These are phyloP conservation scores for Heliamphora pulchella DNA, from an alignment of 179 eudicot species.

Conservation along the genomic window DNA sequence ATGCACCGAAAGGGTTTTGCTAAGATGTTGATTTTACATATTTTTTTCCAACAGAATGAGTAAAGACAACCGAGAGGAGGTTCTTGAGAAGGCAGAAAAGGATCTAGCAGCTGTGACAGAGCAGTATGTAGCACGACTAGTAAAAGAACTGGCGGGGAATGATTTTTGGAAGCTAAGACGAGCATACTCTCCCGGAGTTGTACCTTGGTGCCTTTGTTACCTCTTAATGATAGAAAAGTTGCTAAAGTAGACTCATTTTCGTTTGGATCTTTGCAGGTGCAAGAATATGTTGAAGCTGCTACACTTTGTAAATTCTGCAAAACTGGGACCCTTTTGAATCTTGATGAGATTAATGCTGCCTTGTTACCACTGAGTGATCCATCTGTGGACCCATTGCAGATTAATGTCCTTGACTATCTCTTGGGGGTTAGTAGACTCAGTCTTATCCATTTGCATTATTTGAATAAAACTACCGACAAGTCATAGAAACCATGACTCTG, in stretches of 20 bases:
- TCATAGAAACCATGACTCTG: too few species aligned
- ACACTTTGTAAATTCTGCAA: constrained; percentile 80
- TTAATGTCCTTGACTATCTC: constrained; percentile 80
- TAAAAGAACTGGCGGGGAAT: constrained; percentile 69
- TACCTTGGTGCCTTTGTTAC: constrained; percentile 18
- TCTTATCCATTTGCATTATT: not conserved
- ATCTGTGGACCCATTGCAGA: constrained; percentile 69
- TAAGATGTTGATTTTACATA: not conserved
- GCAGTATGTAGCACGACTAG: constrained; percentile 60
- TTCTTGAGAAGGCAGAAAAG: constrained; percentile 74
- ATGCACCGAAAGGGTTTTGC: not conserved
- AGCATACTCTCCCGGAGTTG: constrained; percentile 87
- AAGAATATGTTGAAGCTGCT: constrained; percentile 95
- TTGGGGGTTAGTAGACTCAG: constrained; percentile 61
- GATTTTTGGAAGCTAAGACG: constrained; percentile 83
- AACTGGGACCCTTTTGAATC: constrained; percentile 65
- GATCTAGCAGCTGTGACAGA: constrained; percentile 74
- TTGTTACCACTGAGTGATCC: constrained; percentile 58
- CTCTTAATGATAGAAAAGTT: not conserved
- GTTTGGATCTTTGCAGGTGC: constrained; percentile 44
- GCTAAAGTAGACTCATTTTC: not conserved
- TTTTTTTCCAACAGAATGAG: constrained; percentile 52
- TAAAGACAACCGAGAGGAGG: constrained; percentile 72
- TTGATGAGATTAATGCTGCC: constrained; percentile 73
- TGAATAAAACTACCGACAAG: not conserved